A percentile compares a stretch with the other conserved stretches of the same genome.
Conservation (phyloP, 371 early-diverging fungal species). For the Zopfochytrium polystomum region DNA sequence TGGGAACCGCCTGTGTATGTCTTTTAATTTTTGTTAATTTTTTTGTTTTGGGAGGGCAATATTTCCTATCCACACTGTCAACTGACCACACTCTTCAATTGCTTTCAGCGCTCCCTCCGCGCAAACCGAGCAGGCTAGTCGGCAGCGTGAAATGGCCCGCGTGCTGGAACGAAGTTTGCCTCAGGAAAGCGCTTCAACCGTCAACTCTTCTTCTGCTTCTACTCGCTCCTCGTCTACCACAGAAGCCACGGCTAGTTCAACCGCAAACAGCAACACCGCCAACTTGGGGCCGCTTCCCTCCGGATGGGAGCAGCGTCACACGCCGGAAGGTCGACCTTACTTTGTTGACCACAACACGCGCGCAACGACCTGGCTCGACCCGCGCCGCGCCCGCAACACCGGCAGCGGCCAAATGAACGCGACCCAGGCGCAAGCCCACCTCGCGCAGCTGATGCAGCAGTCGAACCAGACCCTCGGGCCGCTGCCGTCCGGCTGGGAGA, state of each 20-base stretch:
- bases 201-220: constrained; percentile 77
- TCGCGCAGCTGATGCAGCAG: constrained; percentile 56
- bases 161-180: constrained; percentile 46
- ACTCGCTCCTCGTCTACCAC: no score
- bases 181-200: constrained; percentile 69
- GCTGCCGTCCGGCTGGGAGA: constrained; percentile 96
- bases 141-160: no score
- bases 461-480: constrained; percentile 78
- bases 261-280: constrained; percentile 27
- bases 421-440: constrained; percentile 17
- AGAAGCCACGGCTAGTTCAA: constrained; percentile 8
- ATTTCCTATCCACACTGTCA: no score
- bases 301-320: constrained; percentile 90
- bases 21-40: background rate
- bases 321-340: constrained; percentile 88
- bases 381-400: constrained; percentile 44
- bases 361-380: constrained; percentile 94
- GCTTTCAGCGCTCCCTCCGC: constrained; percentile 52
- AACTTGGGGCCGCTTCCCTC: constrained; percentile 79
- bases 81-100: constrained; percentile 56
- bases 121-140: no score
- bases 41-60: no score
- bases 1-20: constrained; percentile 59
- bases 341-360: constrained; percentile 97
- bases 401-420: constrained; percentile 23